Base-by-base conservation (phyloP, 2,329 filamentous ascomycete species). In the Aspergillus niger region DNA sequence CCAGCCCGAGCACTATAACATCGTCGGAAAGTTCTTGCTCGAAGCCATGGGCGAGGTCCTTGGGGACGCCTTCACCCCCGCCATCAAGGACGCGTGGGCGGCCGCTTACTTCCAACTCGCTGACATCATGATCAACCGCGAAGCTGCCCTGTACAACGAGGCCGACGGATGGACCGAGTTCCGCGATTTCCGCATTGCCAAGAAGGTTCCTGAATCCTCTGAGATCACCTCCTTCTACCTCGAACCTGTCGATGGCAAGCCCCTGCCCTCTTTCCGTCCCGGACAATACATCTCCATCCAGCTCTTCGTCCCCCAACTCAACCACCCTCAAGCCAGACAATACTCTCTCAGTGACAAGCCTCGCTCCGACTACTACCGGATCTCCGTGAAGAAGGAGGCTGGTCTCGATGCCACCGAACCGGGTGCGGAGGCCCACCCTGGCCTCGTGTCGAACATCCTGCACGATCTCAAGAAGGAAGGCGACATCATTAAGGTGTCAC, bases 81-180 rank as follows among this genome's bases (percentile, higher is more conserved):
- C 88, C 20, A 82, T 90, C 30, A 81, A 85, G 56, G 81, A 85
- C 11, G 89, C 90, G 8, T 92, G 90, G 90, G 82, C 77, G 5
- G 85, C 85, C 55, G 90, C 90, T 1, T 92, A 92, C 77, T 87
- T 85, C 83, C 82, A 91, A 67, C 83, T 92, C 24, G 89, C 90
- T 26, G 83, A 88, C 72, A 85, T 92, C 78, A 85, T 92, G 78
- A 91, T 90, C 66, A 82, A 79, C 20, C 83, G 86, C 54, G 90
- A 92, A 72, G 79, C 78, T 4, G 80, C 85, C 60, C 76, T 92
- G 50, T 91, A 91, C 76, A 76, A 81, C 38, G 78, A 83, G 32
- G 85, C 85, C 54, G 78, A 82, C n/a, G 77, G 78, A 30, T 92
- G 90, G 90, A 81, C 80, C 15, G 81, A 83, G 52, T 92, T 88